phyloP scores from a whole-genome alignment of 2,329 filamentous ascomycete genomes.

The Aureobasidium lini region DNA sequence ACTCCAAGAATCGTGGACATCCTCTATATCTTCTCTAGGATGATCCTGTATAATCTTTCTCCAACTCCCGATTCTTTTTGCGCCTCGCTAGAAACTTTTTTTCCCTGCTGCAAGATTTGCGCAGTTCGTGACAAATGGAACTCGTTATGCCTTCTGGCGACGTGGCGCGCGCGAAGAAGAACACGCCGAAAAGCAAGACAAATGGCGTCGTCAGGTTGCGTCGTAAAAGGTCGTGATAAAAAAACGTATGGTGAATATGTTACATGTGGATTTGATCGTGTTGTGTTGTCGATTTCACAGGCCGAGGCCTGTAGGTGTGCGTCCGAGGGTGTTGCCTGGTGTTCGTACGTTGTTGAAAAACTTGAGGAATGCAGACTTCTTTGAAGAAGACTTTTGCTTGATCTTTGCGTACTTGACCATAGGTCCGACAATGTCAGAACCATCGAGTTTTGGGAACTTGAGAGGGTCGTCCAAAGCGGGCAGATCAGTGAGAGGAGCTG shows the following conservation, averaged over 20 bases:
- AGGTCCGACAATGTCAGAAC: conserved; percentile 87
- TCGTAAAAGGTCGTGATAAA: conserved; percentile 11
- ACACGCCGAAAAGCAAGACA: not conserved
- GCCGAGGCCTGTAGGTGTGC: conserved; percentile 1
- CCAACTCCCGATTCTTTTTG: not conserved
- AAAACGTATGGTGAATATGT: conserved; percentile 12
- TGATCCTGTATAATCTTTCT: not conserved
- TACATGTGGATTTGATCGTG: not conserved
- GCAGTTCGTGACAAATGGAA: conserved; percentile 9
- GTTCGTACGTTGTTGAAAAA: conserved; percentile 27
- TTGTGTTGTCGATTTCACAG: not conserved
- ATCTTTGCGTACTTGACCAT: conserved; percentile 55
- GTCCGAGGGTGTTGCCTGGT: conserved; percentile 8
- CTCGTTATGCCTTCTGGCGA: conserved; percentile 5
- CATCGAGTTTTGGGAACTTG: conserved; percentile 82
- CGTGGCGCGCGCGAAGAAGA: not conserved
- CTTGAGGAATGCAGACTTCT: conserved; percentile 25
- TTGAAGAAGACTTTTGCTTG: conserved; percentile 23
- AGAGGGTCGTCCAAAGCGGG: conserved; percentile 64
- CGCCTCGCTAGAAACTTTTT: not conserved
- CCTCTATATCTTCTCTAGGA: not conserved
- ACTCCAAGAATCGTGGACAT: not conserved
- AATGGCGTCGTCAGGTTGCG: conserved; percentile 10
- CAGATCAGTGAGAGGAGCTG: conserved; percentile 52
- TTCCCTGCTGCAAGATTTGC: not conserved